Evolutionary conservation across 805 yeast species (phyloP).

Genomic region (Candida boleticola): DNA sequence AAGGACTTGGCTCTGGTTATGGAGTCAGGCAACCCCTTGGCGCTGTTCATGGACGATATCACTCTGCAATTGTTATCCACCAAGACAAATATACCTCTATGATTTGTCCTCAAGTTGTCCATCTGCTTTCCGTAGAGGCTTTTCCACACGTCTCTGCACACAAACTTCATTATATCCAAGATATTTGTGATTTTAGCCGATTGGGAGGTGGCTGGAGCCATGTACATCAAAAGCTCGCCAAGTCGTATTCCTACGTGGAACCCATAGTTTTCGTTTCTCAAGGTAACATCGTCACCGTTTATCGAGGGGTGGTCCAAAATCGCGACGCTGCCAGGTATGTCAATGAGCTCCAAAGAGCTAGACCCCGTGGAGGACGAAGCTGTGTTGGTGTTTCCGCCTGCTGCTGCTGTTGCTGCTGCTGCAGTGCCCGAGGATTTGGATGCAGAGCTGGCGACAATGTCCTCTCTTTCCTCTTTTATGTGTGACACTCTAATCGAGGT

Average conservation of each 20-base stretch:
- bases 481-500: conserved; percentile 62
- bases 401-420: conserved; percentile 10
- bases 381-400: conserved; percentile 10
- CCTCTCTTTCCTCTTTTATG: background rate
- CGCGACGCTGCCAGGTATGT: conserved; percentile 43
- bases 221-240: conserved; percentile 47
- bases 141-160: conserved; percentile 92
- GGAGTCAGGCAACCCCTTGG: conserved; percentile 44
- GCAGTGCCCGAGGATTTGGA: background rate
- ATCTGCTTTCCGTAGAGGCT: conserved; percentile 78
- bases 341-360: conserved; percentile 13
- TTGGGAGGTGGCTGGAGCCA: conserved; percentile 23
- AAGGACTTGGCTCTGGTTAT: conserved; percentile 44
- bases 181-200: conserved; percentile 53
- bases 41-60: conserved; percentile 49
- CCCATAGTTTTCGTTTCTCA: conserved; percentile 69
- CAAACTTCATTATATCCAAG: conserved; percentile 83
- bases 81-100: conserved; percentile 78
- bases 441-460: background rate
- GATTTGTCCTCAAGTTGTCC: conserved; percentile 90
- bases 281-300: conserved; percentile 49
- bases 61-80: conserved; percentile 65
- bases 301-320: conserved; percentile 34
- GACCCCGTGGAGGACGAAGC: conserved; percentile 24
- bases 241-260: conserved; percentile 62